Percentiles rank a stretch among this genome's conserved stretches.
phyloP scores from a whole-genome alignment of 2,329 filamentous ascomycete species.

The Pyricularia pennisetigena region DNA sequence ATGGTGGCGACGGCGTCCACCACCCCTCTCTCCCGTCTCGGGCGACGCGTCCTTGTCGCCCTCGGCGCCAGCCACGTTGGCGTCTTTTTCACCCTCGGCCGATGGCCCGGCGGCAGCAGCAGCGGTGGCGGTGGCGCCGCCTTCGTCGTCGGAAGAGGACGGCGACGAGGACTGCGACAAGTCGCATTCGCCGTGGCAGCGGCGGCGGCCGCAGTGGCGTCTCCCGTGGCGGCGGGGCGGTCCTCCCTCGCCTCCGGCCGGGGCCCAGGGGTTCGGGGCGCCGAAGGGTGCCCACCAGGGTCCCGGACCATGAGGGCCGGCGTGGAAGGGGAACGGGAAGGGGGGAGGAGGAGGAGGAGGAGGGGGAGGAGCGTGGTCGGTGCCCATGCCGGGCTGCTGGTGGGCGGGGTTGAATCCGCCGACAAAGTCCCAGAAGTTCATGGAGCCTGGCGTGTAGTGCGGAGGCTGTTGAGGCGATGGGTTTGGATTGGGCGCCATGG shows the following conservation, averaged over 20 bases:
- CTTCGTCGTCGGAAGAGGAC: conserved; percentile 4
- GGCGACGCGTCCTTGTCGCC: conserved; percentile 22
- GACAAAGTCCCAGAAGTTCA: conserved; percentile 21
- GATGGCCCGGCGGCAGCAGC: not conserved
- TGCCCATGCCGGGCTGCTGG: conserved; percentile 22
- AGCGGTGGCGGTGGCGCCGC: not conserved
- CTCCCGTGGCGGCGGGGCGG: conserved; percentile 6
- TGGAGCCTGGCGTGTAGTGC: not conserved
- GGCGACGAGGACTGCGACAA: conserved; percentile 8
- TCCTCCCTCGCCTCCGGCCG: conserved; percentile 5
- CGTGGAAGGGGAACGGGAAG: conserved; percentile 9
- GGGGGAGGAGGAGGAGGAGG: conserved; percentile 11
- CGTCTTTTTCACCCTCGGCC: not conserved
- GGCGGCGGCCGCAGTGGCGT: conserved; percentile 8
- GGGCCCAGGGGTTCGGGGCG: conserved; percentile 6
- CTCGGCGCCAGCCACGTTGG: conserved; percentile 2
- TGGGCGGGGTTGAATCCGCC: conserved; percentile 5
- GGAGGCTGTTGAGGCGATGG: not conserved
- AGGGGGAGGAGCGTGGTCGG: conserved; percentile 21
- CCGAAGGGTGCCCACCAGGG: not conserved
- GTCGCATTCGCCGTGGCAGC: conserved; percentile 6
- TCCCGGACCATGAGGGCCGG: not conserved
- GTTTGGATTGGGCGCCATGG: not conserved
- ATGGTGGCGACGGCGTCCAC: conserved; percentile 12
- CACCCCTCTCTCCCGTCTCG: conserved; percentile 18